These are phyloP conservation scores for Carex kokanica DNA, from an alignment of 176 grass and related monocot species.

Conservation along the genomic window DNA sequence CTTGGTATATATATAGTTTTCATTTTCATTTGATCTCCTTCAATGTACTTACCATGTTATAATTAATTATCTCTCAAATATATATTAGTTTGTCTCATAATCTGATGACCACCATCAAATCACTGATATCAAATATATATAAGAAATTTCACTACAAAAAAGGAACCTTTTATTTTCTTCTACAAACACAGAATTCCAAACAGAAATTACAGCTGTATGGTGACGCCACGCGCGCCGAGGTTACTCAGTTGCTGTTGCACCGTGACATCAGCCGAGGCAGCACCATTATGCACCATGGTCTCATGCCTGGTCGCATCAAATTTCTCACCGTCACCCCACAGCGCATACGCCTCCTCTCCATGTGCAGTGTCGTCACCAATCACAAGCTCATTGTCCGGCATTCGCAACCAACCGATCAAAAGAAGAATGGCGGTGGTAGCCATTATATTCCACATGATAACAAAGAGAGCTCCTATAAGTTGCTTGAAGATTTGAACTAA, in stretches of 20 bases:
- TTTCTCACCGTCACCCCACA: conserved; percentile 85
- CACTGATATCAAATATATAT: not conserved
- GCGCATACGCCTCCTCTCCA: conserved; percentile 79
- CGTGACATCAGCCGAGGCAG: conserved; percentile 30
- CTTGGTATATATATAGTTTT: no score
- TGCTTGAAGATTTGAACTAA: conserved; percentile 55
- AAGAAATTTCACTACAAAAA: not conserved
- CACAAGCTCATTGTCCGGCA: conserved; percentile 76
- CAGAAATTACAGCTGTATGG: conserved; percentile 54
- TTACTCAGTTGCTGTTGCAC: conserved; percentile 34
- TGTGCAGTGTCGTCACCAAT: conserved; percentile 81
- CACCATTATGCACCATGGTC: conserved; percentile 27
- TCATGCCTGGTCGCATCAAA: conserved; percentile 67
- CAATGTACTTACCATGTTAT: not conserved
- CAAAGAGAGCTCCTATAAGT: conserved; percentile 59
- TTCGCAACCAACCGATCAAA: conserved; percentile 48
- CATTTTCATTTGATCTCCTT: not conserved
- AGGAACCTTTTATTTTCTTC: not conserved
- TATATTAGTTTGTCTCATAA: not conserved
- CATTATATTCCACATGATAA: conserved; percentile 54
- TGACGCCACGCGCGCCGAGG: conserved; percentile 62
- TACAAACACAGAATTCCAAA: not conserved
- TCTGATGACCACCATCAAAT: not conserved
- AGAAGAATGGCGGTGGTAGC: conserved; percentile 61
- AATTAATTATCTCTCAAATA: not conserved